Base-by-base conservation (phyloP, 352 stramenopile species). In the Pythium chondricola region DNA sequence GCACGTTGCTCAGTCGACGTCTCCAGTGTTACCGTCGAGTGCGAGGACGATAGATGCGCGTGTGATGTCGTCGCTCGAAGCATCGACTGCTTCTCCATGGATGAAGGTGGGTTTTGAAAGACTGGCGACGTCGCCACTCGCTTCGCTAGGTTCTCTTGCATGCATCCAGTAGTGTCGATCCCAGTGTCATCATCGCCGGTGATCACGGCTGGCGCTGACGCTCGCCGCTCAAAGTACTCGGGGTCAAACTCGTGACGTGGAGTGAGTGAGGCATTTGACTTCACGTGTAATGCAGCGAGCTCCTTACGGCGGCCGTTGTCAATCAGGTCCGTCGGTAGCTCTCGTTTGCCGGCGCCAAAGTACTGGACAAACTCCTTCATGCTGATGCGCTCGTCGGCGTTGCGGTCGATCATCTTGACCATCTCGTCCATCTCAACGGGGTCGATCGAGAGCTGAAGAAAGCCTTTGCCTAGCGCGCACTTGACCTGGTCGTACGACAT, bases 301-400 rank as follows among this genome's bases (percentile, higher is more conserved):
- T 68, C 74, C 13, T 84, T 84, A 41, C 77, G 78, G 1, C 80
- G 66, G 8, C 52, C 75, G 17, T 86, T 75, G 49, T 82, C 74
- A 10, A 88, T 63, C 36, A 88, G 40, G 43, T 88, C 64, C 2
- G 70, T 83, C n/a, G 79, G 54, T 11, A 71, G 63, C 32, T 84
- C 73, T 18, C 69, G 67, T 24, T 83, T 60, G 17, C 74, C 72
- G 4, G 65, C 61, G n/a, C 73, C 74, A 65, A 91, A 88, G 50
- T 88, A 91, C 42, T 81, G 76, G 43, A 88, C 74, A 45, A 91
- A 91, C 51, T 91, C 80, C 21, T 81, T 80, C 61, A 87, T 76
- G 52, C 74, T 88, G 52, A 91, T 86, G 48, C 74, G 61, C 33
- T 79, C 58, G 48, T 89, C 79, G 20, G 71, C 54, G 46, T 89